Conservation (phyloP, 129 eudicot species). For the Saussurea involucrata region DNA sequence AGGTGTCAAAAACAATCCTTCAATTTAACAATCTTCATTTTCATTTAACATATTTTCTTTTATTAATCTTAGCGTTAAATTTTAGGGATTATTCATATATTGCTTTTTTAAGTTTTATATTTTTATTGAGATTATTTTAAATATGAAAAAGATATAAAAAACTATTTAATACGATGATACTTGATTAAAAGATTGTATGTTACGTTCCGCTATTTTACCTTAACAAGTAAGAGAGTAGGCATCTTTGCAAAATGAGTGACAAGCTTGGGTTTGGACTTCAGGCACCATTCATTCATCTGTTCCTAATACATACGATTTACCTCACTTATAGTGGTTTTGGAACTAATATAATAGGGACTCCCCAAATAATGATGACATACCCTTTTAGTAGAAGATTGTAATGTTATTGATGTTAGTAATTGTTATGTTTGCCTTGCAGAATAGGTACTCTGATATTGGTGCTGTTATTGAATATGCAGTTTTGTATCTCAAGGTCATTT, state of each 20-base stretch:
- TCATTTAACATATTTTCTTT: neutral
- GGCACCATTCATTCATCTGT: neutral
- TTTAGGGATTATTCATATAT: neutral
- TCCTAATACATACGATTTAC: neutral
- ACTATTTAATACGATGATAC: neutral
- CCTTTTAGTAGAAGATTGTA: neutral
- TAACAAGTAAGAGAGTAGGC: neutral
- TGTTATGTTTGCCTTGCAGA: constrained; percentile 14
- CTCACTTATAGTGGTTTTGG: neutral
- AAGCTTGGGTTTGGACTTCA: neutral
- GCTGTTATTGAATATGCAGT: constrained; percentile 27
- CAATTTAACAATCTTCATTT: neutral
- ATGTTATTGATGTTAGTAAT: neutral
- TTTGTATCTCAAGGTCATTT: constrained; percentile 8
- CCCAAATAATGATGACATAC: neutral
- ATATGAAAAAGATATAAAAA: too few species aligned
- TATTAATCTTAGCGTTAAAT: neutral
- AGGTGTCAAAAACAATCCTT: constrained; percentile 8
- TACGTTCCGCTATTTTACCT: too few species aligned
- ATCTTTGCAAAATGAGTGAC: neutral
- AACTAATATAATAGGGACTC: neutral
- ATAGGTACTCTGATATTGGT: constrained; percentile 16
- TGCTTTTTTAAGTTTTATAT: neutral
- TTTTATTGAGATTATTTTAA: neutral
- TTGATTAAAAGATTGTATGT: neutral